These are phyloP conservation scores for Arbutus unedo DNA, from an alignment of 148 eudicot genomes.

Conservation along the genomic window DNA sequence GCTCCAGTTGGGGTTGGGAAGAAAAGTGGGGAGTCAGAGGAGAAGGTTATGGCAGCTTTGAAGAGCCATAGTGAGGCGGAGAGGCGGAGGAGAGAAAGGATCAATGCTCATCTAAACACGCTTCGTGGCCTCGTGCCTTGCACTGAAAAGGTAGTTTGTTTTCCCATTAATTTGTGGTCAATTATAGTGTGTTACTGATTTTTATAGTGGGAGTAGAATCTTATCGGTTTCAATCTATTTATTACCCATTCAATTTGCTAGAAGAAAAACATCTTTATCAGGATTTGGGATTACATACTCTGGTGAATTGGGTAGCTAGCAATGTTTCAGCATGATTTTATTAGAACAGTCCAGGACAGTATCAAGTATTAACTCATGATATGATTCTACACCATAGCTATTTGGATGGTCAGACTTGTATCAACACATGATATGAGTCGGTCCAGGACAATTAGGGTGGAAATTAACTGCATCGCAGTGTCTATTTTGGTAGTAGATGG, in stretches of 20 bases:
- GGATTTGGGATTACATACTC: background rate
- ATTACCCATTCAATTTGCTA: background rate
- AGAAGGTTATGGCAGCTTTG: slow-evolving; percentile 47
- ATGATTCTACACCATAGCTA: background rate
- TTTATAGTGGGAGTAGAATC: background rate
- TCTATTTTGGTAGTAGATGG: too few species aligned
- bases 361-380: background rate
- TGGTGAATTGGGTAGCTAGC: background rate
- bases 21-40: slow-evolving; percentile 28
- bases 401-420: background rate
- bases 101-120: slow-evolving; percentile 42
- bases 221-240: background rate
- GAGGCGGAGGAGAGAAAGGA: slow-evolving; percentile 58
- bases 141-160: slow-evolving; percentile 34
- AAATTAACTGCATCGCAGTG: too few species aligned
- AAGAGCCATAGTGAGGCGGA: slow-evolving; percentile 66
- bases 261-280: too few species aligned
- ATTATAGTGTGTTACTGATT: background rate
- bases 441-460: too few species aligned
- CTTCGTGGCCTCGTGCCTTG: slow-evolving; percentile 46
- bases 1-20: slow-evolving; percentile 23
- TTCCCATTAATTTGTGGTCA: background rate
- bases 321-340: background rate
- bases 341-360: background rate
- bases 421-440: background rate